Evolutionary conservation across 148 eudicot species (phyloP).

Genomic region (Rhododendron ferrugineum): DNA sequence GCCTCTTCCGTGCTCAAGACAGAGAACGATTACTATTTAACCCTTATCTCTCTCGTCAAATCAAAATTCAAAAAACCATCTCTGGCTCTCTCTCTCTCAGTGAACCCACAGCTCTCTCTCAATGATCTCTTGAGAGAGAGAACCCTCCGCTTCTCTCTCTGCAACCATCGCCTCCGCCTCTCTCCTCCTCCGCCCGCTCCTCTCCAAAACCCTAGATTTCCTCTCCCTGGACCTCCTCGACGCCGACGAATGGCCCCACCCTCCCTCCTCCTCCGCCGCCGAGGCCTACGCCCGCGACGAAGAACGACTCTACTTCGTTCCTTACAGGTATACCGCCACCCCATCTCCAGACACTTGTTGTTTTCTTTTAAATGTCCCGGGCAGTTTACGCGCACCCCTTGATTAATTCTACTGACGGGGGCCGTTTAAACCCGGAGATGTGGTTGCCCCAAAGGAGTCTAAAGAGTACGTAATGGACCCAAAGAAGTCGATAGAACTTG

Average conservation of each 20-base stretch:
- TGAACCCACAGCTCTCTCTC: too few relatives aligned
- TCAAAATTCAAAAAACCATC: too few relatives aligned
- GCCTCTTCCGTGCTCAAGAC: too few relatives aligned
- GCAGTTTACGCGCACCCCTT: background rate
- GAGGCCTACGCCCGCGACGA: constrained; percentile 7
- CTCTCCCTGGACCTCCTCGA: constrained; percentile 28
- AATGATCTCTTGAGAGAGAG: background rate
- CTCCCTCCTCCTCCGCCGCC: constrained; percentile 13
- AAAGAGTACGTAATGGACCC: too few relatives aligned
- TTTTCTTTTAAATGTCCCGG: background rate
- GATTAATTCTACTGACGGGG: too few relatives aligned
- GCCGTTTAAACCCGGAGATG: too few relatives aligned
- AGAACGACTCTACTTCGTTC: constrained; percentile 48
- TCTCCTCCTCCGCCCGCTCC: background rate
- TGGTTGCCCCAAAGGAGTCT: too few relatives aligned
- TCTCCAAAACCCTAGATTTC: constrained; percentile 25
- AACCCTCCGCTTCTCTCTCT: constrained; percentile 7
- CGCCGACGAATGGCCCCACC: constrained; percentile 10
- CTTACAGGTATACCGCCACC: constrained; percentile 22
- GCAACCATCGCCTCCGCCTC: background rate
- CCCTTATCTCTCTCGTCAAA: too few relatives aligned
- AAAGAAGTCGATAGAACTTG: too few relatives aligned
- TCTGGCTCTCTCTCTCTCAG: too few relatives aligned
- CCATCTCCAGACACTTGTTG: background rate
- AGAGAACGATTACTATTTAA: too few relatives aligned